Conservation (phyloP, 2,329 filamentous ascomycete species). For the Graphilbum ipis-grandicollis region DNA sequence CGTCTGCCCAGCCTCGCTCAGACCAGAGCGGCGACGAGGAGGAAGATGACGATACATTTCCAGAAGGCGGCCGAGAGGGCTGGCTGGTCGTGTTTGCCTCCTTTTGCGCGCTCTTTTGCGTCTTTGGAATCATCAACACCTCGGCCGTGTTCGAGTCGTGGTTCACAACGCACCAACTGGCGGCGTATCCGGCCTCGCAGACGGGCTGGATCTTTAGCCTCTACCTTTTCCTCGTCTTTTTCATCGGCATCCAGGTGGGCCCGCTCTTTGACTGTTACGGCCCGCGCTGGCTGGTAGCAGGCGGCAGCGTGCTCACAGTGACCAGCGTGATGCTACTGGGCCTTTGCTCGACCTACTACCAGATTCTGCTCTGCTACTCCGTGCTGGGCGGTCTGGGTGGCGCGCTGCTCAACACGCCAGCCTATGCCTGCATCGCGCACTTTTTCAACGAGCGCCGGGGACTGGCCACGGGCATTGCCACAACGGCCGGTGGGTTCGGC, state of each 20-base stretch:
- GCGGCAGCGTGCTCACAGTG: conserved; percentile 44
- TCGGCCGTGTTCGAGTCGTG: conserved; percentile 68
- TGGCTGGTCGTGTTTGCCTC: conserved; percentile 68
- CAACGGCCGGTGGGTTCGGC: conserved; percentile 51
- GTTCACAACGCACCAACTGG: conserved; percentile 53
- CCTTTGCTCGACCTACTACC: conserved; percentile 52
- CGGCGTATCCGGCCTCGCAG: conserved; percentile 43
- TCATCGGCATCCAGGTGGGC: conserved; percentile 66
- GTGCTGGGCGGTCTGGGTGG: conserved; percentile 56
- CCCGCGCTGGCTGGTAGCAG: conserved; percentile 46
- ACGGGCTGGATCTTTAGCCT: conserved; percentile 81
- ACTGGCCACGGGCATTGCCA: conserved; percentile 66
- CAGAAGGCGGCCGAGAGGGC: conserved; percentile 54
- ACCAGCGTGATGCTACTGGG: conserved; percentile 50
- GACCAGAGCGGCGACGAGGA: too few species aligned
- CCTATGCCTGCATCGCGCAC: conserved; percentile 58
- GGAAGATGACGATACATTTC: too few species aligned
- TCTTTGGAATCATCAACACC: conserved; percentile 57
- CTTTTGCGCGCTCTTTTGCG: conserved; percentile 52
- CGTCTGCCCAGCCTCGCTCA: too few species aligned
- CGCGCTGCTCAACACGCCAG: conserved; percentile 61
- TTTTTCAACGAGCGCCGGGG: conserved; percentile 59
- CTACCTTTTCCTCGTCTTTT: conserved; percentile 67
- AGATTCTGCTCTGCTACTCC: conserved; percentile 65
- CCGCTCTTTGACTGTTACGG: conserved; percentile 67